Evolutionary conservation across 441 rosid genomes (phyloP), one percentile per base, ranked within the genome.

Genomic region (Adansonia madagascariensis): DNA sequence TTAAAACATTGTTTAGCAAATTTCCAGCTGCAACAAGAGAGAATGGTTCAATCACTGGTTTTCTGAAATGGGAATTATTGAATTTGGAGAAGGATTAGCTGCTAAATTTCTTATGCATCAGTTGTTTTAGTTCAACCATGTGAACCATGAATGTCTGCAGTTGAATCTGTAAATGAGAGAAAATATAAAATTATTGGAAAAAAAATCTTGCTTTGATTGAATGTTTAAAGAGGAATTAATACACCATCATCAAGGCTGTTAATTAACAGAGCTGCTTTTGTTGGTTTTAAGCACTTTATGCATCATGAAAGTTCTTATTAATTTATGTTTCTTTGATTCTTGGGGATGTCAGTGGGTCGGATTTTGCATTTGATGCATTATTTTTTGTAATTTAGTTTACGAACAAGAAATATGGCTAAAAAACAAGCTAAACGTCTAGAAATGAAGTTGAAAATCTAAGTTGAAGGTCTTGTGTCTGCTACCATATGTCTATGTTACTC

Each of bases 281-380:
- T 14, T 6, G 20, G 22, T 74, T 74, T 60, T 14, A 8, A 59
- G 67, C 60, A 22, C 24, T 60, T 31, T 31, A 59, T 59, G 43
- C 62, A 22, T 60, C 8, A 18, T 12, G 18, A 59, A 9, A 39
- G 18, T 72, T 72, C 35, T 55, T 3, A 27, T 53, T 53, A 55
- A 3, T 8, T 55, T 11, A 47, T 6, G 10, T 53, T 52, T 1
- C 8, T 70, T 22, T 53, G 39, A 44, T 14, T 71, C 44, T 22
- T 10, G 47, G 35, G 43, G 55, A 24, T 53, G 44, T 49, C 1
- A 5, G 50, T 39, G 18, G 3, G 3, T 49, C 22, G 22, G 11
- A 3, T 27, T 61, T 57, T 39, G 56, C 14, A 79, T 74, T 66
- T 49, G 43, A 52, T 50, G 41, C 43, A 22, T 69, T 68, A 7